Evolutionary conservation across 106 monocot species (phyloP).

Genomic region (Platanthera guangdongensis): DNA sequence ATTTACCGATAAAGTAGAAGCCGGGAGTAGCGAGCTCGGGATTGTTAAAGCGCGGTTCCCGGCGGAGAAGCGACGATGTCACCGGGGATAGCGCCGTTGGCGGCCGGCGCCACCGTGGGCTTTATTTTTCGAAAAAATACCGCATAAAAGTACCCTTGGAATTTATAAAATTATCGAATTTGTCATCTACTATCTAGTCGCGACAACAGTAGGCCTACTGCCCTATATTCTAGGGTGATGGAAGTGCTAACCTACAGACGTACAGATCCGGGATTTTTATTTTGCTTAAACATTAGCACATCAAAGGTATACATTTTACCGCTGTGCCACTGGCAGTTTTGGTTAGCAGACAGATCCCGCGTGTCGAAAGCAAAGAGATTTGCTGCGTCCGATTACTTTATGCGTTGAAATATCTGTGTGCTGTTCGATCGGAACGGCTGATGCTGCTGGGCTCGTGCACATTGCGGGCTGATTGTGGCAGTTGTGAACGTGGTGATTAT

Average conservation of each 20-base stretch:
- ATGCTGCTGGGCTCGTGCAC: neutral
- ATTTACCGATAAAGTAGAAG: neutral
- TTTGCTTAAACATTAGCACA: neutral
- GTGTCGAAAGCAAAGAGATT: neutral
- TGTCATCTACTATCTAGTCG: neutral
- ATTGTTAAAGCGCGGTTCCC: neutral
- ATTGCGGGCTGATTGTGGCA: too few species aligned
- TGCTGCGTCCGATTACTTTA: neutral
- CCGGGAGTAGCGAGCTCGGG: neutral
- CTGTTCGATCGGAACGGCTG: neutral
- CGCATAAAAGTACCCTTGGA: neutral
- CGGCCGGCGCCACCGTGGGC: neutral
- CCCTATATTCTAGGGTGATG: neutral
- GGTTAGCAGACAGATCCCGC: neutral
- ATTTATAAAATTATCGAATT: neutral
- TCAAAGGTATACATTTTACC: neutral
- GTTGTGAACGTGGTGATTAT: too few species aligned
- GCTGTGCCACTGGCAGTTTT: neutral
- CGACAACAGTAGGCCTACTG: neutral
- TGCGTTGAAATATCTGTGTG: neutral
- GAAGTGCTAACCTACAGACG: neutral
- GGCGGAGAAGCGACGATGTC: neutral
- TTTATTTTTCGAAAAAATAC: neutral
- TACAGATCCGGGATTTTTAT: neutral
- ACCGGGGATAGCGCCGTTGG: neutral